These are phyloP conservation scores for Phytophthora litchii DNA, from an alignment of 352 stramenopile genomes.

Conservation along the genomic window DNA sequence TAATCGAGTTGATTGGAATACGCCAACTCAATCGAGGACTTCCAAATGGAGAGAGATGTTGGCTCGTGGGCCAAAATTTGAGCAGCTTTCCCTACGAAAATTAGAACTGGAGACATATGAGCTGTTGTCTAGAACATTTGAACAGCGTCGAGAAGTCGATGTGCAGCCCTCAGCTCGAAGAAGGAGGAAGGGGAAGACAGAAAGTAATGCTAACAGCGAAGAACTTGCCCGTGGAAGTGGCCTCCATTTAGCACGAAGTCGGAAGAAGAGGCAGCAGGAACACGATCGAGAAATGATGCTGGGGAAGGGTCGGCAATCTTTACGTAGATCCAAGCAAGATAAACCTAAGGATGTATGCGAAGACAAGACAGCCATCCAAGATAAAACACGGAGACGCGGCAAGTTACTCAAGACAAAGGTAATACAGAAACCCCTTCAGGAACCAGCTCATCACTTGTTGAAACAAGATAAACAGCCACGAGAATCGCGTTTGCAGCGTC, in stretches of 20 bases:
- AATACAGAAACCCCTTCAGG: slow-evolving; percentile 9
- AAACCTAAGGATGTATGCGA: slow-evolving; percentile 1
- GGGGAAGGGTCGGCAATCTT: slow-evolving; percentile 12
- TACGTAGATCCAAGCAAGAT: neutral
- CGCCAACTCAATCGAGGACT: slow-evolving; percentile 10
- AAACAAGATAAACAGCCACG: slow-evolving; percentile 7
- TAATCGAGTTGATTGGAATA: slow-evolving; percentile 1
- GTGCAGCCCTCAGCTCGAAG: slow-evolving; percentile 5
- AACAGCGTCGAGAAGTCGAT: slow-evolving; percentile 8
- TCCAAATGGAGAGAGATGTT: slow-evolving; percentile 60
- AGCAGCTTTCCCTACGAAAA: slow-evolving; percentile 36
- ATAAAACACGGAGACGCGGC: slow-evolving; percentile 17
- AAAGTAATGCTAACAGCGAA: slow-evolving; percentile 5
- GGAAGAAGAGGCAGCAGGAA: slow-evolving; percentile 36
- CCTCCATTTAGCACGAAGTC: slow-evolving; percentile 39
- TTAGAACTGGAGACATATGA: slow-evolving; percentile 57
- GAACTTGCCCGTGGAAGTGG: slow-evolving; percentile 40
- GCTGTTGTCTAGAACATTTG: slow-evolving; percentile 46
- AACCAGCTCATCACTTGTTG: neutral
- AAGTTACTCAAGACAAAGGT: slow-evolving; percentile 25
- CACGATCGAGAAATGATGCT: slow-evolving; percentile 34
- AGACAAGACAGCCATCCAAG: slow-evolving; percentile 10
- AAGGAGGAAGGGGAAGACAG: slow-evolving; percentile 5
- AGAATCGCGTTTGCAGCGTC: slow-evolving; percentile 1
- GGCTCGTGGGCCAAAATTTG: slow-evolving; percentile 40